phyloP scores from a whole-genome alignment of 176 grass and related monocot genomes.

The Bromus sterilis region DNA sequence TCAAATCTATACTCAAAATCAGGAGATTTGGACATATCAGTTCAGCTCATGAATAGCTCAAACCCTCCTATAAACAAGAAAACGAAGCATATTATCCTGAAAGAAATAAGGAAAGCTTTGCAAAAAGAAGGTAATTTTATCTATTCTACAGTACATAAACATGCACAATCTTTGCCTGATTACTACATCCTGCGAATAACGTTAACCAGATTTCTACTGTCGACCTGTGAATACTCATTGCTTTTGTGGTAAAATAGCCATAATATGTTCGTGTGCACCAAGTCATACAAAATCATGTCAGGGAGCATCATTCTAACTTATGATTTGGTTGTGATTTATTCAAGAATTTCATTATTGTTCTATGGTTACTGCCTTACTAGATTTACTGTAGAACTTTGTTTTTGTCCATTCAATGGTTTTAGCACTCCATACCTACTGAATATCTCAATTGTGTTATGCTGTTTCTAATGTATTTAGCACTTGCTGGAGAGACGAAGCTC shows the following conservation, averaged over 20 bases:
- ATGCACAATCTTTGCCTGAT: background rate
- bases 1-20: slow-evolving; percentile 90
- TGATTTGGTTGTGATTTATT: background rate
- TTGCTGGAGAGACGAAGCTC: slow-evolving; percentile 49
- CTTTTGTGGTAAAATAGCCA: background rate
- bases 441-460: slow-evolving; percentile 4
- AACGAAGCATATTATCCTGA: slow-evolving; percentile 50
- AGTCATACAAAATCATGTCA: background rate
- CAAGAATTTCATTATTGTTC: background rate
- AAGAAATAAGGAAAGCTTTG: slow-evolving; percentile 51
- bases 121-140: slow-evolving; percentile 41
- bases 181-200: background rate
- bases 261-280: background rate
- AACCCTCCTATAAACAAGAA: slow-evolving; percentile 24
- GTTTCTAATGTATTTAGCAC: slow-evolving; percentile 41
- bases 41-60: slow-evolving; percentile 27
- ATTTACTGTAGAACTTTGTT: background rate
- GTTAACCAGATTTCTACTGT: background rate
- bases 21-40: slow-evolving; percentile 89
- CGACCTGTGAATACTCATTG: background rate
- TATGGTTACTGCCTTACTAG: slow-evolving; percentile 12
- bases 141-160: background rate
- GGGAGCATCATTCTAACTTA: background rate
- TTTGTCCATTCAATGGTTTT: background rate
- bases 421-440: background rate